Percentiles rank a stretch among this genome's conserved stretches.
phyloP scores from a whole-genome alignment of 208 protist species.

The Acanthamoeba lenticulata region DNA sequence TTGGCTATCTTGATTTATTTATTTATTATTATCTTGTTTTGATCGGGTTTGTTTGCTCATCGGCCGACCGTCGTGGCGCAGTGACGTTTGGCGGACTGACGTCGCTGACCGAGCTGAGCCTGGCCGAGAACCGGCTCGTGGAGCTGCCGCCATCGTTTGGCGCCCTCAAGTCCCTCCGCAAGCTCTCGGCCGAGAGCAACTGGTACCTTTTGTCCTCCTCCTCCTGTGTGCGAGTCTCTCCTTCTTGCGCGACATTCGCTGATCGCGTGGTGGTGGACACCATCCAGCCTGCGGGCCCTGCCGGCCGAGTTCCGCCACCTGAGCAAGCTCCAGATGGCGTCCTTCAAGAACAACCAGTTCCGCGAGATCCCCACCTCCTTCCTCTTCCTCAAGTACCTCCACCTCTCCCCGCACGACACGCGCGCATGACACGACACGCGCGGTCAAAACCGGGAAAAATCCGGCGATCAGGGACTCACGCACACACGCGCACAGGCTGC shows the following conservation, averaged over 20 bases:
- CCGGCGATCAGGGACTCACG: too few species aligned
- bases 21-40: background rate
- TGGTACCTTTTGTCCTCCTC: background rate
- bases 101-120: slow-evolving; percentile 30
- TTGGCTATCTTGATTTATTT: background rate
- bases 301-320: slow-evolving; percentile 41
- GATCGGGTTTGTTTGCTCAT: too few species aligned
- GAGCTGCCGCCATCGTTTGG: slow-evolving; percentile 58
- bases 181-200: slow-evolving; percentile 41
- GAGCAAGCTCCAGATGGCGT: slow-evolving; percentile 49
- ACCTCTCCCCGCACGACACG: background rate
- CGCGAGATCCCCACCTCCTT: slow-evolving; percentile 35
- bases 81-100: slow-evolving; percentile 39
- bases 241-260: background rate
- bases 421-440: too few species aligned
- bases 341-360: slow-evolving; percentile 50
- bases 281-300: background rate
- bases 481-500: background rate
- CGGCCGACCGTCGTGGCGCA: too few species aligned
- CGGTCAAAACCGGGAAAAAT: too few species aligned
- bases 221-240: background rate
- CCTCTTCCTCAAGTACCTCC: slow-evolving; percentile 38
- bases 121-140: slow-evolving; percentile 4
- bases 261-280: too few species aligned
- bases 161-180: background rate